phyloP scores from a whole-genome alignment of 441 rosid species.

The Populus hybrid region DNA sequence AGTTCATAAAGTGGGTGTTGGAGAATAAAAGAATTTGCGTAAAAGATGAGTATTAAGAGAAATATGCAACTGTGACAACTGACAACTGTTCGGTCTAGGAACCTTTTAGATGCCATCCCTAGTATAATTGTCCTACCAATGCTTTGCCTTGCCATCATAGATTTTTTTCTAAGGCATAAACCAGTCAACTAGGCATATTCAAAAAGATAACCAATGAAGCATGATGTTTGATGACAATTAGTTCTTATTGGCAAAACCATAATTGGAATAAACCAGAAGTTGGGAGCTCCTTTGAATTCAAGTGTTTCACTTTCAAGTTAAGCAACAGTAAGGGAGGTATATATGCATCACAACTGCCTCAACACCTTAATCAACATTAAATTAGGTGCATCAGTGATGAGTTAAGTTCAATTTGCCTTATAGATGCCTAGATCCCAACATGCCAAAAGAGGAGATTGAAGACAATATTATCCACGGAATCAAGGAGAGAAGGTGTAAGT shows the following conservation, averaged over 20 bases:
- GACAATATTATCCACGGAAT: not conserved
- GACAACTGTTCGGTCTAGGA: not conserved
- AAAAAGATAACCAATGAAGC: too few relatives aligned
- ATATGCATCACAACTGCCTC: not conserved
- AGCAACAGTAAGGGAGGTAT: not conserved
- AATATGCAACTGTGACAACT: not conserved
- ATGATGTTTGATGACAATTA: too few relatives aligned
- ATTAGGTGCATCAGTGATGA: not conserved
- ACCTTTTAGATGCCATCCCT: too few relatives aligned
- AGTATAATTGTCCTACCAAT: too few relatives aligned
- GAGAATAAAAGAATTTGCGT: not conserved
- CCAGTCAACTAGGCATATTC: too few relatives aligned
- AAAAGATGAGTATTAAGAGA: not conserved
- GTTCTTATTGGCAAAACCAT: too few relatives aligned
- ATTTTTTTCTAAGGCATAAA: too few relatives aligned
- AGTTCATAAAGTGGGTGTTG: not conserved
- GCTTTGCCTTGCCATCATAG: too few relatives aligned
- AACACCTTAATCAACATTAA: not conserved
- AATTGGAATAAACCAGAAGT: too few relatives aligned
- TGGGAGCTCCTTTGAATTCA: not conserved
- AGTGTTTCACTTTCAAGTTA: not conserved
- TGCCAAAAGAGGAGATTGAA: not conserved
- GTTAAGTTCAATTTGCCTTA: not conserved
- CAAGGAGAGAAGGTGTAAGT: not conserved
- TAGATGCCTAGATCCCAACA: not conserved